Evolutionary conservation across 768 basidiomycete species (phyloP), one percentile per base, ranked within the genome.

Genomic region (Russula ochroleuca): DNA sequence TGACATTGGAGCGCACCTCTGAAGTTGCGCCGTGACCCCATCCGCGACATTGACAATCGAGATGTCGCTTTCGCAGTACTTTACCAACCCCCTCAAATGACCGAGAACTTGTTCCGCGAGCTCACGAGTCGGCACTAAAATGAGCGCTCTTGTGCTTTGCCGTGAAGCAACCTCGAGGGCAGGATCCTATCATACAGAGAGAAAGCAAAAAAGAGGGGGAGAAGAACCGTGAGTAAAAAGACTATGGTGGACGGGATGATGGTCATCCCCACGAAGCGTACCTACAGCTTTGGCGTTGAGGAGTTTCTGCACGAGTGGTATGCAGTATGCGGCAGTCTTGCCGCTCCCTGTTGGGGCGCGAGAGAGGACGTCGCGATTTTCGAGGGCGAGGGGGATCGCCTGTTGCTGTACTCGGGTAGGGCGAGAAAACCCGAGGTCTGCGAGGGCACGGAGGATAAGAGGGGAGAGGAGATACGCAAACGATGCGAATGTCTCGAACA

Each of bases 301-400:
- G 25, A 98, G 86, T 73, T 93, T 95, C 73, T 98, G 94, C 0
- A 92, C 78, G 28, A 95, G 76, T 0, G 97, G 97, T 11, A 98
- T 81, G 69, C 91, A 92, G 73, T 99, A 99, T 2, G 97, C 94
- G 4, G 90, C 92, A 0, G 97, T 99, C 78, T 99, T 99, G 28
- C 97, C 97, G 62, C 92, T 94, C 19, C 97, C 97, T 3, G 97
- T 99, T 37, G 92, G 83, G 2, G 97, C 96, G 50, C 92, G 84
- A 21, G 95, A 96, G 37, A 99, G 85, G 59, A 99, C 90, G 74
- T 99, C 97, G 38, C 81, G 79, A 67, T 88, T 86, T 74, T 94
- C 90, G 38, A 99, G 81, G 1, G 95, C 93, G 19, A 96, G 81
- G 1, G 96, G 95, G 53, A 99, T 95, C 4, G 92, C 89, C 73